Base-by-base conservation (phyloP, 495 filamentous ascomycete genomes). In the Cudoniella acicularis region DNA sequence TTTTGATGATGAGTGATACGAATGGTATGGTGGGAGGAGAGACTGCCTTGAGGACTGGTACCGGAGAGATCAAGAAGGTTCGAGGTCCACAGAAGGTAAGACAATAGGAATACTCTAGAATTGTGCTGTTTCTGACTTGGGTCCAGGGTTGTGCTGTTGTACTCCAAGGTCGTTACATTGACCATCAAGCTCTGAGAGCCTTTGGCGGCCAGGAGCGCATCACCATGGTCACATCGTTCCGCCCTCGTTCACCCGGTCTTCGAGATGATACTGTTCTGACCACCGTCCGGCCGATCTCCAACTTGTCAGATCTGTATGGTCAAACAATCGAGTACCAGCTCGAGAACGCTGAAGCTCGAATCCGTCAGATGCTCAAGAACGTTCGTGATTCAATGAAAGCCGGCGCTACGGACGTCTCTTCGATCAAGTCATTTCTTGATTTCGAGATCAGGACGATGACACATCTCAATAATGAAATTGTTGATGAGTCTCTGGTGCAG, bases 1-100 rank as follows among this genome's bases (percentile, higher is more conserved):
- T 91, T 41, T 77, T 84, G 13, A 90, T 90, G 87, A 79, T 90
- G 51, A 87, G 84, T 55, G 87, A 91, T 64, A 85, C 83, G 47
- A 81, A 75, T 1, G 74, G 76, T 24, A 91, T 90, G 87, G 73
- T 87, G 26, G 87, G 87, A 36, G 87, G 87, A 6, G 87, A 90
- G 70, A 90, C 87, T 17, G 86, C 83, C 10, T 71, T 89, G 26
- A 75, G 77, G 50, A 88, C 79, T 2, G 84, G 79, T 2, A 75
- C 69, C 24, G 85, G 84, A 1, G 81, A 85, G 18, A 75, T 89
- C 25, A 72, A 85, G 65, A 88, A 88, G 71, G 82, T 90, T 46
- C 78, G 87, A 51, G 83, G 86, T 22, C 87, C 87, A 17, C 74
- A 83, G 56, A 67, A 64, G 52, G 65, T 64, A 64, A 84, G 27